Conservation (phyloP, 2,329 filamentous ascomycete species). For the Trichophyton verrucosum region DNA sequence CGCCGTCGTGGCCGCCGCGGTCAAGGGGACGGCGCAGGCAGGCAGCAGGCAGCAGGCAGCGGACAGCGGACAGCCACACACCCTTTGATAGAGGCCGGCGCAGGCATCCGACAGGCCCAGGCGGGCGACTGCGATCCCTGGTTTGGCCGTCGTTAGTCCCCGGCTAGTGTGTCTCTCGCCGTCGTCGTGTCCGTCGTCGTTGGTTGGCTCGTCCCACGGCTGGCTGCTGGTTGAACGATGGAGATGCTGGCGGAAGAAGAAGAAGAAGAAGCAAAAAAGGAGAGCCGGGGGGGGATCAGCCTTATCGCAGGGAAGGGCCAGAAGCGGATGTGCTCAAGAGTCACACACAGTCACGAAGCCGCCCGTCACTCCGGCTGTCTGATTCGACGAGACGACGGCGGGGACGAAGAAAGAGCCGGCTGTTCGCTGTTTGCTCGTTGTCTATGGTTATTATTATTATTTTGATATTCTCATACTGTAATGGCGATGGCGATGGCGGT, state of each 20-base stretch:
- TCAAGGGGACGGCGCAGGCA: background rate
- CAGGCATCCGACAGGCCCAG: background rate
- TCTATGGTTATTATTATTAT: too few species aligned
- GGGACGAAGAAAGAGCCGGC: too few species aligned
- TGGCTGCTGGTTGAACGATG: background rate
- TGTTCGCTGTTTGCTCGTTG: too few species aligned
- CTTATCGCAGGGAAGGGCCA: conserved; percentile 3
- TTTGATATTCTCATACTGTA: too few species aligned
- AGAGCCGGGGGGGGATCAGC: background rate
- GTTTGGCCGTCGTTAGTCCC: background rate
- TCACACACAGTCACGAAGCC: too few species aligned
- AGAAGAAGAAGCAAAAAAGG: background rate
- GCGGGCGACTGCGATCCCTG: background rate
- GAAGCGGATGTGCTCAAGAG: background rate
- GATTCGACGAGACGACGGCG: too few species aligned
- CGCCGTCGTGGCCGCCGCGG: background rate
- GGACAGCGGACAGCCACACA: too few species aligned
- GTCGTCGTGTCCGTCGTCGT: background rate
- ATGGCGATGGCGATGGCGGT: too few species aligned
- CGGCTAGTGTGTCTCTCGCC: background rate
- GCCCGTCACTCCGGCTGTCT: too few species aligned
- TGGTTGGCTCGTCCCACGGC: background rate
- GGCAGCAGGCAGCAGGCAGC: background rate
- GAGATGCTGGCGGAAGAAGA: too few species aligned
- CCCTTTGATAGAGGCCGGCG: too few species aligned